Evolutionary conservation across 1,284 basidiomycete species (phyloP), one percentile per base, ranked within the genome.

Genomic region (Cutaneotrichosporon dermatis): DNA sequence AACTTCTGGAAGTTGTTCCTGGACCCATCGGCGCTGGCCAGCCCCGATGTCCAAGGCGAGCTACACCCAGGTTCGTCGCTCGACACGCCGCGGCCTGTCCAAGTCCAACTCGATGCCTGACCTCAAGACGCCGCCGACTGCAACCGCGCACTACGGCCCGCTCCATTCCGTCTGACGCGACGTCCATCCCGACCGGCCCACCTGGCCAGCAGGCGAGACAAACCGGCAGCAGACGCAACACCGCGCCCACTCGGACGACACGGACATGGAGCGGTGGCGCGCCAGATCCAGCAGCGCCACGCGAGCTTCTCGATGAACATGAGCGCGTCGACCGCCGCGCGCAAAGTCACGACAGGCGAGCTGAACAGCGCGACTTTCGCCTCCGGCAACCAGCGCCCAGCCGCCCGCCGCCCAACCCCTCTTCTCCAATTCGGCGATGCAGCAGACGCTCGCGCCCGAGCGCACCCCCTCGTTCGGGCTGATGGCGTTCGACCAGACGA

Each of bases 401-500:
- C 51, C 55, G 60, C 6, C 60, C 60, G 0, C 51, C 51, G 36
- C 51, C 49, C 12, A 58, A 54, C 51, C 53, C 4, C 68, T 72
- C 3, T 46, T 70, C 4, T 68, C 70, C 13, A 60, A 65, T 13
- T 60, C 67, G 6, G 73, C 73, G 1, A 66, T 76, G 4, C 63
- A 76, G 36, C 73, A 77, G 61, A 79, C 77, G 2, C 64, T 79
- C 5, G 77, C 73, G 2, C 77, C 77, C 0, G 75, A 76, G 66
- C 69, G 77, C 4, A 59, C 67, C 6, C 72, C 74, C 2, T 73
- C 70, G 25, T 79, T 75, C 54, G 71, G 75, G 13, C 46, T 59
- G 12, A 50, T 51, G 10, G 40, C 9, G 10, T 48, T 39, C 42
- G 37, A 55, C 51, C 46, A 50, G 48, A 25, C 50, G 5, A 56